Base-by-base conservation (phyloP, 1,284 basidiomycete species). In the Moesziomyces antarcticus region DNA sequence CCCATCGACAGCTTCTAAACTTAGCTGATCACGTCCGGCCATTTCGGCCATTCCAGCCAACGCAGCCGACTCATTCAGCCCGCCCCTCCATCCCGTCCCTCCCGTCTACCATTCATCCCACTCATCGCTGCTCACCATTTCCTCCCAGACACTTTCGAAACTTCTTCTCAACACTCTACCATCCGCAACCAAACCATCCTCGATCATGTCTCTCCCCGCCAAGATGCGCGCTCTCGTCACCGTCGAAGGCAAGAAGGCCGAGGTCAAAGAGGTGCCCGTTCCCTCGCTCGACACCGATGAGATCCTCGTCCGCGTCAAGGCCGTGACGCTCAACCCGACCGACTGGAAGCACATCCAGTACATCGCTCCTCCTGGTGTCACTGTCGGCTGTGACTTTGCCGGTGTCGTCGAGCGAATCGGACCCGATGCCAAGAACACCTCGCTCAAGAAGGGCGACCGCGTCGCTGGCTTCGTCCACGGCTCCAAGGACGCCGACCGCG, bases 361-460 rank as follows among this genome's bases (percentile, higher is more conserved):
- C 47, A 61, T 81, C 22, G 56, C 74, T 5, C 84, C 75, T 73
- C 76, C 82, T 10, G 82, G 82, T 44, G 84, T 86, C 9, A 82
- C 88, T 8, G 80, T 89, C 11, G 90, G 90, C 6, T 86, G 84
- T 20, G 90, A 91, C 74, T 87, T 87, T 48, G 87, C 88, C 30
- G 90, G 90, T 13, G 84, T 86, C 4, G 87, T 91, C 22, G 87
- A 87, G 22, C 85, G 86, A 50, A 79, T 90, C 40, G 89, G 69
- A 1, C 58, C 67, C 24, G 40, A 64, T 13, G 67, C 64, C 30
- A 56, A 66, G 40, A 59, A 84, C 40, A 86, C 50, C 11, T 50
- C 55, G n/a, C 56, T 89, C 76, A 82, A 85, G 48, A 86, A 87
- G 40, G 89, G 90, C 3, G 89, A 91, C 77, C 85, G 86, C 78